phyloP scores from a whole-genome alignment of 2,329 filamentous ascomycete genomes.

The Aspergillus ochraceoroseus region DNA sequence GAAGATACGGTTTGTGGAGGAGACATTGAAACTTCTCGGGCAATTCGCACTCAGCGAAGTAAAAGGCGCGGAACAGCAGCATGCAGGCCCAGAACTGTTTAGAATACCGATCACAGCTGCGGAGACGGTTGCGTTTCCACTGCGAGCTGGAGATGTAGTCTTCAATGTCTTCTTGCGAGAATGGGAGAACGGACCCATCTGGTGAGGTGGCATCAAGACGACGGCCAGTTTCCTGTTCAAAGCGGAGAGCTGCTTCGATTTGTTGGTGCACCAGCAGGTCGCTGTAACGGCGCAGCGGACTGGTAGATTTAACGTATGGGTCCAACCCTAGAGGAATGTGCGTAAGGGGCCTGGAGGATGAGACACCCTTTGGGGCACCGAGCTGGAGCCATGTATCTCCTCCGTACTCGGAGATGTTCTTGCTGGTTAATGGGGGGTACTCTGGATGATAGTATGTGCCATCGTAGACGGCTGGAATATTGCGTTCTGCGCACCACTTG shows the following conservation, averaged over 20 bases:
- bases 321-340: slow-evolving; percentile 51
- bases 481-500: slow-evolving; percentile 35
- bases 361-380: slow-evolving; percentile 38
- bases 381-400: slow-evolving; percentile 37
- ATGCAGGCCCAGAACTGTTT: slow-evolving; percentile 49
- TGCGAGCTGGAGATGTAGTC: slow-evolving; percentile 45
- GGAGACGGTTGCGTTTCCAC: slow-evolving; percentile 40
- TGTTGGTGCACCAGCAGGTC: slow-evolving; percentile 62
- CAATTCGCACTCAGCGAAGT: slow-evolving; percentile 51
- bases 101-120: slow-evolving; percentile 38
- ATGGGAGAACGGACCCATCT: slow-evolving; percentile 44
- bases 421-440: slow-evolving; percentile 38
- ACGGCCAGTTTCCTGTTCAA: slow-evolving; percentile 48
- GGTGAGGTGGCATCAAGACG: slow-evolving; percentile 35
- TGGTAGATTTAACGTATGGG: slow-evolving; percentile 56
- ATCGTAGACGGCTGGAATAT: slow-evolving; percentile 36
- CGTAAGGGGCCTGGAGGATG: slow-evolving; percentile 45
- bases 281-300: slow-evolving; percentile 56
- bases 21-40: slow-evolving; percentile 46
- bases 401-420: slow-evolving; percentile 42
- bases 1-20: slow-evolving; percentile 28
- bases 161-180: slow-evolving; percentile 46
- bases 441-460: slow-evolving; percentile 39
- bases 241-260: slow-evolving; percentile 57
- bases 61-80: slow-evolving; percentile 55